Conservation (phyloP, 352 stramenopile species). For the Blastocystis sp. region DNA sequence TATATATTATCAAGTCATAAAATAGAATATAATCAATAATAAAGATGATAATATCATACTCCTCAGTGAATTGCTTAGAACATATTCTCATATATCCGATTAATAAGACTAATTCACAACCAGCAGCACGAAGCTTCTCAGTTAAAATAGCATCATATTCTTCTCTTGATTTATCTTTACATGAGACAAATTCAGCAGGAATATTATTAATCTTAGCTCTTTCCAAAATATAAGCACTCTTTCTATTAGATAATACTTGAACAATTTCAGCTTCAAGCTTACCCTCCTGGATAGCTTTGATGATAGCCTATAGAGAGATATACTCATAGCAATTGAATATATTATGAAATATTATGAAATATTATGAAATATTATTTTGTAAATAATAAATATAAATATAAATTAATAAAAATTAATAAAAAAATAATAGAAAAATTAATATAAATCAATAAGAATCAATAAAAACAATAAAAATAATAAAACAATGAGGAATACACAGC, state of each 20-base stretch:
- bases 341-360: too few species aligned
- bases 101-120: conserved; percentile 81
- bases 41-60: conserved; percentile 57
- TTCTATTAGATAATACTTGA: conserved; percentile 83
- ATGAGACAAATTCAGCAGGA: conserved; percentile 47
- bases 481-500: too few species aligned
- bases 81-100: conserved; percentile 99
- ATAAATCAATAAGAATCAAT: too few species aligned
- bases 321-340: too few species aligned
- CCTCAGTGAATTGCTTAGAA: conserved; percentile 72
- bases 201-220: conserved; percentile 59
- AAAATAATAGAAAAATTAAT: too few species aligned
- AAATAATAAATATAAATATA: too few species aligned
- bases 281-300: conserved; percentile 44
- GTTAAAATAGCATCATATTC: conserved; percentile 83
- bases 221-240: conserved; percentile 69
- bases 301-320: conserved; percentile 77
- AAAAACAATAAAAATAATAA: too few species aligned
- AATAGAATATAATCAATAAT: conserved; percentile 97
- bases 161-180: conserved; percentile 55
- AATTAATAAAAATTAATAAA: too few species aligned
- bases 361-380: too few species aligned
- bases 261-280: conserved; percentile 76
- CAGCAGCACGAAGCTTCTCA: conserved; percentile 63
- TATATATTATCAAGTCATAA: too few species aligned